Conservation (phyloP, 2,329 filamentous ascomycete species). For the Botrytis deweyae region DNA sequence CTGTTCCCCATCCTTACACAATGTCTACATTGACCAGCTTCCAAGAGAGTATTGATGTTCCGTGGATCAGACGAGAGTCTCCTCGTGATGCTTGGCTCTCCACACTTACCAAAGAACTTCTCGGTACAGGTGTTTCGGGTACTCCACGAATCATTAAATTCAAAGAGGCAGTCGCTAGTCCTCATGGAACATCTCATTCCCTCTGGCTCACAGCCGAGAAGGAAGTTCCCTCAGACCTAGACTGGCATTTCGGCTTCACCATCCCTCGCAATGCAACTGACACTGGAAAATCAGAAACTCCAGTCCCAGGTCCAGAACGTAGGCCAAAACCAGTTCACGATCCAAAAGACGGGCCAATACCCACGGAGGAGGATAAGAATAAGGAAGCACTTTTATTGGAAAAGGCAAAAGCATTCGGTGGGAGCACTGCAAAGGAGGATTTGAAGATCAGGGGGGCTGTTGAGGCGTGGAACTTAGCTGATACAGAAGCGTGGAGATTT, state of each 20-base stretch:
- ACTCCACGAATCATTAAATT: slow-evolving; percentile 68
- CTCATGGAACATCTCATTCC: slow-evolving; percentile 60
- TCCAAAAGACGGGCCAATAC: slow-evolving; percentile 49
- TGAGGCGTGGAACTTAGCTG: slow-evolving; percentile 68
- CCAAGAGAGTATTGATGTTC: slow-evolving; percentile 58
- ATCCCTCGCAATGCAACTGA: slow-evolving; percentile 60
- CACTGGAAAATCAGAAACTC: slow-evolving; percentile 55
- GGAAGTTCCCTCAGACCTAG: slow-evolving; percentile 61
- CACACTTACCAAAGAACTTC: slow-evolving; percentile 66
- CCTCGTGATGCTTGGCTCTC: slow-evolving; percentile 77
- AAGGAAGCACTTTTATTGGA: slow-evolving; percentile 57
- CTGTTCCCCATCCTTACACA: slow-evolving; percentile 90
- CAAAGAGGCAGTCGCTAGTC: slow-evolving; percentile 77
- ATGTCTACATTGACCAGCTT: slow-evolving; percentile 66
- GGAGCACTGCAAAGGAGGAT: slow-evolving; percentile 44
- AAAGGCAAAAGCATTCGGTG: slow-evolving; percentile 51
- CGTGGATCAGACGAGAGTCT: slow-evolving; percentile 66
- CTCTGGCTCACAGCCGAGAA: slow-evolving; percentile 81
- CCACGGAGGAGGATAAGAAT: slow-evolving; percentile 52
- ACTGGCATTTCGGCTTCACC: slow-evolving; percentile 87
- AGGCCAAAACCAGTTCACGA: slow-evolving; percentile 52
- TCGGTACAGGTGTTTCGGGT: slow-evolving; percentile 62
- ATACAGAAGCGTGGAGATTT: slow-evolving; percentile 77
- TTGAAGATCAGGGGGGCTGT: slow-evolving; percentile 52
- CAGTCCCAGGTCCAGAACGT: slow-evolving; percentile 58